phyloP scores from a whole-genome alignment of 2,329 filamentous ascomycete genomes.

The Pestalotiopsis fici region DNA sequence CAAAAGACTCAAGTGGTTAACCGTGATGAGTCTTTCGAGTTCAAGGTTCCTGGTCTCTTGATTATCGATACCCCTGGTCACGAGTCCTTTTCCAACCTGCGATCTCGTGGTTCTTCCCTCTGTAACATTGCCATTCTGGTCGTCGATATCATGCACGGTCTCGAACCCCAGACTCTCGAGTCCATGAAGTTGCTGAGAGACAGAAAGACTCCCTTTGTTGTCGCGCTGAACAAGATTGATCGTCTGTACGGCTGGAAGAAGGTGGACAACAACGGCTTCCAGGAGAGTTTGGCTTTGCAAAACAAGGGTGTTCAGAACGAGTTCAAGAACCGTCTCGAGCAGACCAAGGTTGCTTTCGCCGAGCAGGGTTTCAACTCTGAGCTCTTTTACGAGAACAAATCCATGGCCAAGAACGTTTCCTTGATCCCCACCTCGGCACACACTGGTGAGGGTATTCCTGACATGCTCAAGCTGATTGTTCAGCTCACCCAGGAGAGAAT shows the following conservation, averaged over 20 bases:
- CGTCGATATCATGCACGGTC: slow-evolving; percentile 99
- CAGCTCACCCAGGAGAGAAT: slow-evolving; percentile 95
- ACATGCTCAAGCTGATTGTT: slow-evolving; percentile 95
- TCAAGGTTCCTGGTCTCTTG: slow-evolving; percentile 95
- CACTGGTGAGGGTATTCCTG: slow-evolving; percentile 98
- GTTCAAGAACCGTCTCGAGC: slow-evolving; percentile 85
- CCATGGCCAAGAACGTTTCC: slow-evolving; percentile 92
- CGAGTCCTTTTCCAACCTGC: slow-evolving; percentile 99
- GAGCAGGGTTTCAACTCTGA: slow-evolving; percentile 99
- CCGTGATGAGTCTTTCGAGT: slow-evolving; percentile 84
- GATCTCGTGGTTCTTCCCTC: slow-evolving; percentile 94
- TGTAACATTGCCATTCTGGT: slow-evolving; percentile 99
- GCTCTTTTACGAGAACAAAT: slow-evolving; percentile 97
- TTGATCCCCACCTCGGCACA: slow-evolving; percentile 95
- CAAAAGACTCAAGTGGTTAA: slow-evolving; percentile 96
- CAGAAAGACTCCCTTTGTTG: slow-evolving; percentile 95
- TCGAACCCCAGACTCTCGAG: slow-evolving; percentile 95
- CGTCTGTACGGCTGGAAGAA: slow-evolving; percentile 99
- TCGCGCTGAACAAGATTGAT: slow-evolving; percentile 99
- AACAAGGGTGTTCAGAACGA: slow-evolving; percentile 93
- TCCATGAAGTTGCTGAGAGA: slow-evolving; percentile 94
- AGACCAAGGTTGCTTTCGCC: slow-evolving; percentile 90
- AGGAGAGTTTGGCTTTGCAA: slow-evolving; percentile 86
- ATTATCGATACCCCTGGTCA: slow-evolving; percentile 98
- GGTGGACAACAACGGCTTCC: slow-evolving; percentile 97